Evolutionary conservation across 129 eudicot genomes (phyloP), one percentile per base, ranked within the genome.

Genomic region (Solidago caesia): DNA sequence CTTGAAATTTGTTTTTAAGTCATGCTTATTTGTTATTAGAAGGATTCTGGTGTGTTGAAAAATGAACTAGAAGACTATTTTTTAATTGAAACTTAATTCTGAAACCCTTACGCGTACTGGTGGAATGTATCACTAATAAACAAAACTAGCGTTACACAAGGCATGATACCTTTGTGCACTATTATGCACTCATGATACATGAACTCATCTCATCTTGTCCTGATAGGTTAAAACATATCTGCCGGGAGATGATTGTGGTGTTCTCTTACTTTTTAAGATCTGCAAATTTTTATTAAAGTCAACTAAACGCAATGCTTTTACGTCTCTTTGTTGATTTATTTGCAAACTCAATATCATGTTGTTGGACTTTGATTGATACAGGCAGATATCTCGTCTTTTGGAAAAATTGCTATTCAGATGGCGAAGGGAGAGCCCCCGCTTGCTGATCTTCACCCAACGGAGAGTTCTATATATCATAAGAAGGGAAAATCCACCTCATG

Each of bases 391-490:
- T 93, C 96, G 98, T 93, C 98, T 43, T 82, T 90, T 63, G 98
- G 98, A 63, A 93, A 90, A 61, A 93, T 96, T 63, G 91, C 96
- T 33, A 93, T 93, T 68, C 96, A 93, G 83, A 93, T 88, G 96
- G 98, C 98, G n/a, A 93, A 93, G 82, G 98, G 98, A 74, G 98
- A 93, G 66, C 98, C 98, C 68, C 98, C 98, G 4, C 96, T 90
- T 67, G 92, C 98, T 15, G 98, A 93, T 82, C 96, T 90, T 64
- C 98, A 93, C 65, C 98, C 98, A 14, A 93, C 90, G 21, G 98
- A 88, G 98, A 79, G 98, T 93, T 79, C 98, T 93, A 73, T 93
- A 90, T 80, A 93, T 93, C 63, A 93, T 93, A 69, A 96, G 96
- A 74, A 86, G 98, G 78, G 98, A 93, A 76, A 93, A 85, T 76